A percentile compares a stretch with the other conserved stretches of the same genome.
Evolutionary conservation across 352 stramenopile genomes (phyloP).

Genomic region (Phytopythium ostracodes): DNA sequence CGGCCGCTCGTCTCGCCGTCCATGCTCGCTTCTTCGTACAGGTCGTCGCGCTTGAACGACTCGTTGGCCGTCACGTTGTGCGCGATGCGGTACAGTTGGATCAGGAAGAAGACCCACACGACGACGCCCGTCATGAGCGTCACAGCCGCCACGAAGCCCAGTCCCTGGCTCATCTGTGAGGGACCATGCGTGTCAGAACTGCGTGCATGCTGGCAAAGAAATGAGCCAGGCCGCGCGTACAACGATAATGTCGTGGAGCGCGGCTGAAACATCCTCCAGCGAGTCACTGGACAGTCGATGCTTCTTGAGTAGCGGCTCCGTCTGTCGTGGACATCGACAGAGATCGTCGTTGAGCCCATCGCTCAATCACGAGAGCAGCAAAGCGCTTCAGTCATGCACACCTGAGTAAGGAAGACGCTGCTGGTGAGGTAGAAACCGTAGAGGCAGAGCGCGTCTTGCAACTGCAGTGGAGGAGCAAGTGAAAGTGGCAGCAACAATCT

Average conservation of each 20-base stretch:
- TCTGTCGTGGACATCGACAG: constrained; percentile 15
- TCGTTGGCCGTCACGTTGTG: constrained; percentile 78
- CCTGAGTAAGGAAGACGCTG: constrained; percentile 54
- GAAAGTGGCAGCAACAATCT: not conserved
- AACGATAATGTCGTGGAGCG: constrained; percentile 51
- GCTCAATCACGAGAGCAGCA: not conserved
- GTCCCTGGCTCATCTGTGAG: constrained; percentile 45
- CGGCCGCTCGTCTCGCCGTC: constrained; percentile 36
- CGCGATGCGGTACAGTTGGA: constrained; percentile 67
- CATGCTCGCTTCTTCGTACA: constrained; percentile 52
- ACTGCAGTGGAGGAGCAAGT: constrained; percentile 12
- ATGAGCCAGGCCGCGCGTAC: constrained; percentile 18
- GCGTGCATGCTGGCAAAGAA: not conserved
- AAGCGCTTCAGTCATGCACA: constrained; percentile 7
- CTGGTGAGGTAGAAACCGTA: constrained; percentile 46
- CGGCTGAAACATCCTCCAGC: constrained; percentile 19
- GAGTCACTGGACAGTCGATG: constrained; percentile 14
- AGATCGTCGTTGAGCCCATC: not conserved
- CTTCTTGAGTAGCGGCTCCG: constrained; percentile 26
- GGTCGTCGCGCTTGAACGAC: constrained; percentile 77
- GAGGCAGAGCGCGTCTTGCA: constrained; percentile 40
- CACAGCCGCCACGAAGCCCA: constrained; percentile 68
- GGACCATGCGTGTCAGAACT: constrained; percentile 3
- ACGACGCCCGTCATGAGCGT: constrained; percentile 55
- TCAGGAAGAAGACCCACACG: constrained; percentile 68